These are phyloP conservation scores for Bipolaris cookei DNA, from an alignment of 2,329 filamentous ascomycete species.

Conservation along the genomic window DNA sequence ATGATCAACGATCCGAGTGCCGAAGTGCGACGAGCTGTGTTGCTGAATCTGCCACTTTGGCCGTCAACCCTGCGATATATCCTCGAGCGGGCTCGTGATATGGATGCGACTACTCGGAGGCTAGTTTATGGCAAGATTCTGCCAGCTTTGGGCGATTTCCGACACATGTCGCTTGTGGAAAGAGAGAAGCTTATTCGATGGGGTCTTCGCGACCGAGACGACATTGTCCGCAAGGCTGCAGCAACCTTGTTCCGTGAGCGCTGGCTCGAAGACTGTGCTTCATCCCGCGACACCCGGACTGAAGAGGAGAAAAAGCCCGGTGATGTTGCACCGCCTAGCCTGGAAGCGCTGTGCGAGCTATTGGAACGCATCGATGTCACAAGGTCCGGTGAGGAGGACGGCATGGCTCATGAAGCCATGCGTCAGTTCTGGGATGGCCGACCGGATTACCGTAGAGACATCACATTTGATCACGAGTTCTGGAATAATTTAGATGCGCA, in stretches of 20 bases:
- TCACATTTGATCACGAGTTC: slow-evolving; percentile 74
- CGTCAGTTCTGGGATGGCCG: slow-evolving; percentile 94
- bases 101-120: slow-evolving; percentile 81
- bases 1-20: slow-evolving; percentile 93
- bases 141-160: slow-evolving; percentile 89
- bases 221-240: slow-evolving; percentile 90
- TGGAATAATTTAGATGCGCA: slow-evolving; percentile 85
- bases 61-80: slow-evolving; percentile 83
- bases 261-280: slow-evolving; percentile 97
- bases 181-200: slow-evolving; percentile 93
- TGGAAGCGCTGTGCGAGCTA: slow-evolving; percentile 86
- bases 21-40: slow-evolving; percentile 85
- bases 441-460: slow-evolving; percentile 76
- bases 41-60: slow-evolving; percentile 88
- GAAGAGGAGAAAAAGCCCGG: slow-evolving; percentile 60
- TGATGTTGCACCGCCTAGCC: slow-evolving; percentile 55
- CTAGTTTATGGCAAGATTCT: slow-evolving; percentile 87
- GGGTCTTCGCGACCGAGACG: slow-evolving; percentile 92
- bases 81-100: slow-evolving; percentile 87
- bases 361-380: slow-evolving; percentile 93
- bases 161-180: slow-evolving; percentile 90
- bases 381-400: slow-evolving; percentile 86
- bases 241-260: slow-evolving; percentile 88
- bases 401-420: slow-evolving; percentile 93
- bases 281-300: slow-evolving; percentile 65